Evolutionary conservation across 345 rosid genomes (phyloP).

Genomic region (Firmiana major): DNA sequence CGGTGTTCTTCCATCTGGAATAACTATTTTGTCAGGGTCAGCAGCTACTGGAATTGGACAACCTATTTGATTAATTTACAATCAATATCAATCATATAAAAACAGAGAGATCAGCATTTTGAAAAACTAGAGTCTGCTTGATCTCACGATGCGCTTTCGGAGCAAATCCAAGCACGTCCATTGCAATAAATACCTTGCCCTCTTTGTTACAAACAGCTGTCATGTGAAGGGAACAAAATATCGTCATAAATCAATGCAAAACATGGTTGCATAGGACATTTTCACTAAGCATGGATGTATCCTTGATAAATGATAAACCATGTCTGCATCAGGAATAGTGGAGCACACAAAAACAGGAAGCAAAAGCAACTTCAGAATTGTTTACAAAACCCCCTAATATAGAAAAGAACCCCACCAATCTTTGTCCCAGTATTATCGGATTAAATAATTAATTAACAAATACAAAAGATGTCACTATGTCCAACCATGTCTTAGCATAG

Average conservation of each 20-base stretch:
- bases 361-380: conserved; percentile 1
- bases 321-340: neutral
- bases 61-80: conserved; percentile 40
- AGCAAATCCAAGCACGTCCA: conserved; percentile 74
- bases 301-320: neutral
- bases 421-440: neutral
- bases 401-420: neutral
- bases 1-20: conserved; percentile 58
- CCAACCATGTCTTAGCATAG: neutral
- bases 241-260: neutral
- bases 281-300: neutral
- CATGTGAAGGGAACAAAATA: conserved; percentile 23
- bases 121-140: conserved; percentile 6
- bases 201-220: conserved; percentile 87
- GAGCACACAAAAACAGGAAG: neutral
- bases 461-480: neutral
- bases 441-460: neutral
- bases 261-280: neutral
- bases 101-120: conserved; percentile 14
- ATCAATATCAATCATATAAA: conserved; percentile 12
- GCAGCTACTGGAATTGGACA: conserved; percentile 67
- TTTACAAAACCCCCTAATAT: neutral
- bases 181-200: conserved; percentile 59
- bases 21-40: conserved; percentile 60
- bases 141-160: conserved; percentile 77